Base-by-base conservation (phyloP, 768 basidiomycete species). In the Serendipita vermifera region DNA sequence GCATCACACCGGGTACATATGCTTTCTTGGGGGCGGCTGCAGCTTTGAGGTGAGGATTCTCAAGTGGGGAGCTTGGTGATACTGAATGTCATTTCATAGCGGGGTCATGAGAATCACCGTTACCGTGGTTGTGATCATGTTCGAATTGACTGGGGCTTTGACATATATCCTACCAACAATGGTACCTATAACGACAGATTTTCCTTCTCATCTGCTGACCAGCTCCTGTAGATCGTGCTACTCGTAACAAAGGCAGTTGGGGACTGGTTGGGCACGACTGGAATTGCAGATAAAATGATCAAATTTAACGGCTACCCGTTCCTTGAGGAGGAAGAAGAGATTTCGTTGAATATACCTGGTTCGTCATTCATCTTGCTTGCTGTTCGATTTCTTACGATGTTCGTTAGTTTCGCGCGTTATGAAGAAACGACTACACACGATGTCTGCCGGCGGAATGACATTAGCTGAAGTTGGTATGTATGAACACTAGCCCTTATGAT, bases 71-170 rank as follows among this genome's bases (percentile, higher is more conserved):
- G n/a, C n/a, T 38, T 39, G 26, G 20, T 31, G 26, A 9, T 55
- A 26, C 26, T 39, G 20, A 32, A 38, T 7, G 43, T 41, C 35
- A 5, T 33, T 55, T 55, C 41, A 32, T 64, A 94, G 96, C 55
- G 94, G 96, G 32, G 82, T 98, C 55, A 99, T 97, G 79, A 79
- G 93, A 62, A 87, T 98, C 57, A 99, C 96, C 0, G 91, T 98
- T 26, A 90, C 93, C 0, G 92, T 99, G 3, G 96, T 98, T 5
- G 96, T 98, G 33, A 93, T 99, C 69, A 98, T 99, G 92, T 98
- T 97, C 67, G 94, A 98, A 64, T 75, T 99, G 17, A 99, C 96
- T 3, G 96, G 96, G 11, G 94, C 96, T 4, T 68, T 98, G 64
- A 97, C 91, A 17, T 98, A 99, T 65, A 93, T 98, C 62, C 71